Base-by-base conservation (phyloP, 495 filamentous ascomycete genomes). In the Aspergillus diversus region DNA sequence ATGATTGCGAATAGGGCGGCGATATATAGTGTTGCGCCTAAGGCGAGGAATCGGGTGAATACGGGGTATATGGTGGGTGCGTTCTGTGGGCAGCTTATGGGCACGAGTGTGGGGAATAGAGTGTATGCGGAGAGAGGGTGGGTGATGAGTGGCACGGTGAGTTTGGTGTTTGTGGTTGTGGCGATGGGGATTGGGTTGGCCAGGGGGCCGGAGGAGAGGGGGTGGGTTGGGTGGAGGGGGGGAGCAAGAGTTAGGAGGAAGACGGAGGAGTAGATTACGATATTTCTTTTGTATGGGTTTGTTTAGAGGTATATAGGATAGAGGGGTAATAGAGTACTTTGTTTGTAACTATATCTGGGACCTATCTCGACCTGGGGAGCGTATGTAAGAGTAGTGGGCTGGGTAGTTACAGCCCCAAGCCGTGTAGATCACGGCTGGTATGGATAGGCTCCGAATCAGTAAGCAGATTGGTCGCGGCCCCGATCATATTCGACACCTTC, bases 11-110 rank as follows among this genome's bases (percentile, higher is more conserved):
- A 93, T 64, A 78, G 92, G 0, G 82, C 80, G 0, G 81, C 86
- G 4, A 89, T 96, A 17, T 95, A 92, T 63, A 77, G 75, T 4
- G 84, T 95, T 15, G 86, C 88, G 59, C 87, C 91, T 2, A 87
- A 87, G 63, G 88, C 86, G 3, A 74, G 89, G 27, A 95, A 93
- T 71, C 71, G 92, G 0, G 81, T 93, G 27, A 96, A 96, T 68
- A 95, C 92, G 3, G 88, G 86, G 4, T 96, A 90, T 67, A 94
- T 94, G 91, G 80, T 93, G 4, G 79, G 80, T 11, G 82, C 82
- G 1, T 95, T 93, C 70, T 84, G 82, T 49, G 91, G 91, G 0
- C 91, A 95, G 76, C 72, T 96, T 21, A 86, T 85, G 61, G 92
- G 92, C 0, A 94, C 91, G 1, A 80, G 87, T 5, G 88, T 86